A percentile compares a stretch with the other conserved stretches of the same genome.
phyloP scores from a whole-genome alignment of 177 flowering plant species.

The Vitis hybrid region DNA sequence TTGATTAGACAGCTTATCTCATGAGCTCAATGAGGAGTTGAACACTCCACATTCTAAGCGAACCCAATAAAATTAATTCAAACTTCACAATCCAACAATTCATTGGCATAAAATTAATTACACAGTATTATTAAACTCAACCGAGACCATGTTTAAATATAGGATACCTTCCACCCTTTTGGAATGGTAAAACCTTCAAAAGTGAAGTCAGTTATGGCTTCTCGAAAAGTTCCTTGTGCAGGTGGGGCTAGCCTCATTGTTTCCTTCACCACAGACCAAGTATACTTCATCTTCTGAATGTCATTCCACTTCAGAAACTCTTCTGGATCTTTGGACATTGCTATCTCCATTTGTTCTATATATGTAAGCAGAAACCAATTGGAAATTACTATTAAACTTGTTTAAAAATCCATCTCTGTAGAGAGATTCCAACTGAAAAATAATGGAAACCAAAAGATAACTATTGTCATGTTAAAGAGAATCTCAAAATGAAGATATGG shows the following conservation, averaged over 20 bases:
- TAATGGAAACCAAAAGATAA: too few species aligned
- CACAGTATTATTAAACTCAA: too few species aligned
- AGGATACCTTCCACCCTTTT: conserved; percentile 9
- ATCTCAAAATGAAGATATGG: too few species aligned
- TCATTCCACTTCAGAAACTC: conserved; percentile 6
- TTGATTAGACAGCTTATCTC: too few species aligned
- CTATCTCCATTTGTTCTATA: conserved; percentile 6
- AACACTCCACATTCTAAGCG: too few species aligned
- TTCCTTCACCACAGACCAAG: conserved; percentile 6
- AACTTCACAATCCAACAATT: too few species aligned
- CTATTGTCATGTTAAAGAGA: too few species aligned
- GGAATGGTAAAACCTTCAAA: conserved; percentile 4
- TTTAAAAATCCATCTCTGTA: background rate
- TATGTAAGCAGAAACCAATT: background rate
- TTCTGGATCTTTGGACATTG: background rate
- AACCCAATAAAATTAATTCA: too few species aligned
- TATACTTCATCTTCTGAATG: conserved; percentile 7
- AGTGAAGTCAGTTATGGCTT: background rate
- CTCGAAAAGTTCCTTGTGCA: conserved; percentile 3
- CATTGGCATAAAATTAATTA: too few species aligned
- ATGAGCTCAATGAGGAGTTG: too few species aligned
- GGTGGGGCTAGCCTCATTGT: conserved; percentile 8
- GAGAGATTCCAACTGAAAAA: too few species aligned
- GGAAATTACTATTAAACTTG: background rate
- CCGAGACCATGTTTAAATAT: too few species aligned